Conservation (phyloP, 306 rosid species). For the Alnus rubra region DNA sequence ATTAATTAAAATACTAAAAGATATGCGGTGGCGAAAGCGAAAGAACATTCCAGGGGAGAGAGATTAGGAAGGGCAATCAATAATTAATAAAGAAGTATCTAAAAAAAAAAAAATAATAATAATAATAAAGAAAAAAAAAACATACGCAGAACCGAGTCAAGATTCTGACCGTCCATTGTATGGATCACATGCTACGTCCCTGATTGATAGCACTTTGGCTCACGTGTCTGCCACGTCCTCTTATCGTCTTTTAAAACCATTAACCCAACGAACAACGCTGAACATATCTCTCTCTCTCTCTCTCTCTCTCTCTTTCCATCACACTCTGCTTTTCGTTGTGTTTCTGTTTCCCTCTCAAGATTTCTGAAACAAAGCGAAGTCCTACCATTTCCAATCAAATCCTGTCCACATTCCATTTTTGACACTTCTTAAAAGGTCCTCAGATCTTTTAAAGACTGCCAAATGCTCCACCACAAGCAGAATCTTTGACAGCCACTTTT, state of each 20-base stretch:
- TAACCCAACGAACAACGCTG: neutral
- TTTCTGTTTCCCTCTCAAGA: conserved; percentile 37
- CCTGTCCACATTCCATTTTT: conserved; percentile 28
- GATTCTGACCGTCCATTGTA: conserved; percentile 27
- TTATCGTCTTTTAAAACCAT: conserved; percentile 26
- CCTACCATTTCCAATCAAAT: conserved; percentile 22
- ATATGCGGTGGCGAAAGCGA: neutral
- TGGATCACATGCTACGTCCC: conserved; percentile 55
- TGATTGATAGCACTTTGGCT: conserved; percentile 45
- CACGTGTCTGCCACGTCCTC: conserved; percentile 58
- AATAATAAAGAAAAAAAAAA: conserved; percentile 17
- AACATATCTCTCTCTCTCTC: neutral
- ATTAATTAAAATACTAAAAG: neutral
- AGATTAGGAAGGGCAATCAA: conserved; percentile 1
- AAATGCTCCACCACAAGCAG: conserved; percentile 31
- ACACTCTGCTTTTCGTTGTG: neutral
- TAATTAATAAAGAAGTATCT: neutral
- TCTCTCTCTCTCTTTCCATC: conserved; percentile 17
- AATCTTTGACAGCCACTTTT: conserved; percentile 59
- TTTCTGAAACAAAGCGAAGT: conserved; percentile 28
- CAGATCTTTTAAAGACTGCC: conserved; percentile 51
- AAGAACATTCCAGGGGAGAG: conserved; percentile 59
- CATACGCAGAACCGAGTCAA: conserved; percentile 41
- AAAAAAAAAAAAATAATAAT: conserved; percentile 11
- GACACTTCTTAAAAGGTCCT: conserved; percentile 33